Percentiles rank a stretch among this genome's conserved stretches.
phyloP scores from a whole-genome alignment of 83 land plant genomes.

The Thuja plicata region DNA sequence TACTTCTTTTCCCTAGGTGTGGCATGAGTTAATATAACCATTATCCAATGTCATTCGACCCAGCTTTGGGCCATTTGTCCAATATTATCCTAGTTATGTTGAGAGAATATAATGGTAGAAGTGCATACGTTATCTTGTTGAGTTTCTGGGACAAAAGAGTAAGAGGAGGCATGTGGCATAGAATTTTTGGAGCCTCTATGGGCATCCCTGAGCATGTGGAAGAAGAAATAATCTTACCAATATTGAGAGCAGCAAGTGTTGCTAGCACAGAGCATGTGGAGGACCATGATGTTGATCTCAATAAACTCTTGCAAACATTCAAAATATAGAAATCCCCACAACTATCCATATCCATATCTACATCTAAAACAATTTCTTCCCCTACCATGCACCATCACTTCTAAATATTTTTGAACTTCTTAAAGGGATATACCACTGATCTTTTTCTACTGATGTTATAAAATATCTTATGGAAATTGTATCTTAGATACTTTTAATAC shows the following conservation, averaged over 20 bases:
- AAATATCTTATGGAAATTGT: too few species aligned
- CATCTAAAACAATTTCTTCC: neutral
- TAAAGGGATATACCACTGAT: neutral
- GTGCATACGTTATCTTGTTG: slow-evolving; percentile 5
- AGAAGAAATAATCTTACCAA: neutral
- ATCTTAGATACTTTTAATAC: too few species aligned
- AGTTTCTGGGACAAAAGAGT: slow-evolving; percentile 13
- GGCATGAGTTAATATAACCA: slow-evolving; percentile 18
- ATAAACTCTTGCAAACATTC: slow-evolving; percentile 12
- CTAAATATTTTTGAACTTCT: neutral
- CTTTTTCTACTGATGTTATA: too few species aligned
- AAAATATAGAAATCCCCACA: neutral
- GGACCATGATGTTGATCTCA: slow-evolving; percentile 15
- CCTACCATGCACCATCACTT: neutral
- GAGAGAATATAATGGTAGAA: slow-evolving; percentile 21
- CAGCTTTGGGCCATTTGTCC: slow-evolving; percentile 24
- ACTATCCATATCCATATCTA: neutral
- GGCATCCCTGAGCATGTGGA: neutral
- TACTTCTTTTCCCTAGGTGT: slow-evolving; percentile 9
- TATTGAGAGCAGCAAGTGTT: neutral
- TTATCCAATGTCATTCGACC: slow-evolving; percentile 25
- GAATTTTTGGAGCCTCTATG: neutral
- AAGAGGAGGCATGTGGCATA: neutral
- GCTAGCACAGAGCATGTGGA: neutral
- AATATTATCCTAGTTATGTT: slow-evolving; percentile 4